Evolutionary conservation across 139 green algal genomes (phyloP).

Genomic region (Coelastrella sp.): DNA sequence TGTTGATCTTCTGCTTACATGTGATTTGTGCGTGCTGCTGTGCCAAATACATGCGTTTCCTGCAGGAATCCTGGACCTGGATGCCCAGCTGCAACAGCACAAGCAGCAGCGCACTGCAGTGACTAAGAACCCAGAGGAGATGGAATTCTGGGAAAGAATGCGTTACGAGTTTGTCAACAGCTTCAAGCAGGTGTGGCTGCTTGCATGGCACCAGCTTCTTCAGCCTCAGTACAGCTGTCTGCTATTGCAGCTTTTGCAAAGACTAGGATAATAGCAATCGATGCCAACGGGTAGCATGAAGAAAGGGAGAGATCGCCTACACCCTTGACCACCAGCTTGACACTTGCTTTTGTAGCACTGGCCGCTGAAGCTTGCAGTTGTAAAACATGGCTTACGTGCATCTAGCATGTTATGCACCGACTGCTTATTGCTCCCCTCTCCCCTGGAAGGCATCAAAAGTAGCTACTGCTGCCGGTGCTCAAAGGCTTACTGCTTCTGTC

Average conservation of each 20-base stretch:
- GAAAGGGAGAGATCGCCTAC: too few relatives aligned
- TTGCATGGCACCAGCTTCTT: neutral
- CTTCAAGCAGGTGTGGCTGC: slow-evolving; percentile 24
- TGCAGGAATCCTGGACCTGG: neutral
- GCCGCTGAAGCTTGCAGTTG: too few relatives aligned
- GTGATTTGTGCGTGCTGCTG: too few relatives aligned
- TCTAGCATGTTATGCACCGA: too few relatives aligned
- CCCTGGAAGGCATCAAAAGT: neutral
- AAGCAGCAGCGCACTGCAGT: neutral
- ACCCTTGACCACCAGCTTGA: too few relatives aligned
- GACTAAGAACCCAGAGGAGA: neutral
- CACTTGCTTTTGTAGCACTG: too few relatives aligned
- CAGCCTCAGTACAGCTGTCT: neutral
- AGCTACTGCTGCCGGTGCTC: neutral
- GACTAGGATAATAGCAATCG: too few relatives aligned
- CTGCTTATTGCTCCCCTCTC: too few relatives aligned
- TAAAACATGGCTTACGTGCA: too few relatives aligned
- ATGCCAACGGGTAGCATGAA: too few relatives aligned
- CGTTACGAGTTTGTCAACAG: slow-evolving; percentile 33
- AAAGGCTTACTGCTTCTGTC: neutral
- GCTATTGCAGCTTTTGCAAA: neutral
- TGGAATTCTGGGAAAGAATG: slow-evolving; percentile 33
- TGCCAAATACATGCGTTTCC: too few relatives aligned
- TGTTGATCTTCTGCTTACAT: too few relatives aligned
- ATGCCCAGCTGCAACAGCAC: slow-evolving; percentile 20